phyloP scores from a whole-genome alignment of 2,329 filamentous ascomycete species.

The Thielaviopsis ethacetica region DNA sequence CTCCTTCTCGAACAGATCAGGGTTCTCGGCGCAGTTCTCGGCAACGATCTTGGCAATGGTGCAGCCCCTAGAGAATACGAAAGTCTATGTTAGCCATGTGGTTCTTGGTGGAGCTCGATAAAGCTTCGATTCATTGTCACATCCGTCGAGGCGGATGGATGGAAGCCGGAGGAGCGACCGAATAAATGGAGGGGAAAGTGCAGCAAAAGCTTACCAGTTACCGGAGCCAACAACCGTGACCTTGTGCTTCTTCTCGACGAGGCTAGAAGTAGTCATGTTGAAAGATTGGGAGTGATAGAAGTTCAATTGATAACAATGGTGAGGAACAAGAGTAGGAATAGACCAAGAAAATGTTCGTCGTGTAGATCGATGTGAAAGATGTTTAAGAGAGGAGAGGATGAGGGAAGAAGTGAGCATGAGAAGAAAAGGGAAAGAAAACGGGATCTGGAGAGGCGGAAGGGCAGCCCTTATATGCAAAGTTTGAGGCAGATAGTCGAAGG shows the following conservation, averaged over 20 bases:
- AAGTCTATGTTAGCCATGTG: constrained; percentile 10
- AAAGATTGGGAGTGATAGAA: not conserved
- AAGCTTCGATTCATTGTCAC: not conserved
- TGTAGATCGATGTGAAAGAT: not conserved
- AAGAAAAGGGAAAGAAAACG: not conserved
- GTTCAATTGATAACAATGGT: not conserved
- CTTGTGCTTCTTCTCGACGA: constrained; percentile 62
- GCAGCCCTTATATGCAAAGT: constrained; percentile 8
- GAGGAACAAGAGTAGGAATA: not conserved
- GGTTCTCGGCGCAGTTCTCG: constrained; percentile 69
- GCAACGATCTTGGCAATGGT: constrained; percentile 95
- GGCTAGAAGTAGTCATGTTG: constrained; percentile 23
- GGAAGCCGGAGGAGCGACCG: not conserved
- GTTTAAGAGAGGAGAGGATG: not conserved
- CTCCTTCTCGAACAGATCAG: constrained; percentile 66
- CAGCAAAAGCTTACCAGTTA: constrained; percentile 56
- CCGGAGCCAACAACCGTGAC: constrained; percentile 89
- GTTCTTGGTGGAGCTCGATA: not conserved
- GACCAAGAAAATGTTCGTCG: not conserved
- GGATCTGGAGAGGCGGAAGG: not conserved
- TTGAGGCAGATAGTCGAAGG: not conserved
- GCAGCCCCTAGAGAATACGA: constrained; percentile 52
- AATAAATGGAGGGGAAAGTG: not conserved
- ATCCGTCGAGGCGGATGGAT: not conserved
- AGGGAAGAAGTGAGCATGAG: not conserved